These are phyloP conservation scores for Arthrobotrys musiformis DNA, from an alignment of 2,329 filamentous ascomycete genomes.

Conservation along the genomic window DNA sequence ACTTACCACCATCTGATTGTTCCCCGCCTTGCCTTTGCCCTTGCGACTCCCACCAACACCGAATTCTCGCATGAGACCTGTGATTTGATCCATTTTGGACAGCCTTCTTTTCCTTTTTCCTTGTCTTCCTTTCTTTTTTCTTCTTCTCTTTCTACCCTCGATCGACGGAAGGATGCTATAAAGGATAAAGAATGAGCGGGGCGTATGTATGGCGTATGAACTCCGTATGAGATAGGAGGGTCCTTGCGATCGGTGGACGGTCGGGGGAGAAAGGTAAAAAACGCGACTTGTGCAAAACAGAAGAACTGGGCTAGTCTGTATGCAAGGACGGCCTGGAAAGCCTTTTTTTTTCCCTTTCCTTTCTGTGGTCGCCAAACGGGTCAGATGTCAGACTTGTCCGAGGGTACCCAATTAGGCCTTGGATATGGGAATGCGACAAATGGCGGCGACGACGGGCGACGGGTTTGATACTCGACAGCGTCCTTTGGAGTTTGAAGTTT, in stretches of 20 bases:
- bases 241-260: slow-evolving; percentile 32
- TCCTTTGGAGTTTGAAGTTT: neutral
- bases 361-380: neutral
- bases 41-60: slow-evolving; percentile 40
- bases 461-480: neutral
- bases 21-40: slow-evolving; percentile 40
- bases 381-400: neutral
- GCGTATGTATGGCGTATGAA: neutral
- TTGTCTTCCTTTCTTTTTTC: neutral
- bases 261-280: neutral
- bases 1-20: slow-evolving; percentile 37
- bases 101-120: neutral
- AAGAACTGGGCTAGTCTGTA: slow-evolving; percentile 12
- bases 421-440: neutral
- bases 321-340: neutral
- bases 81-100: slow-evolving; percentile 46
- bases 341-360: neutral
- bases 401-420: neutral
- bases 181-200: neutral
- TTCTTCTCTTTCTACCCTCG: neutral
- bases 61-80: slow-evolving; percentile 46
- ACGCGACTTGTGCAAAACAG: neutral
- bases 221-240: slow-evolving; percentile 29
- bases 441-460: slow-evolving; percentile 5
- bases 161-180: neutral